phyloP scores from a whole-genome alignment of 2,329 filamentous ascomycete genomes.

The Colletotrichum shisoi region DNA sequence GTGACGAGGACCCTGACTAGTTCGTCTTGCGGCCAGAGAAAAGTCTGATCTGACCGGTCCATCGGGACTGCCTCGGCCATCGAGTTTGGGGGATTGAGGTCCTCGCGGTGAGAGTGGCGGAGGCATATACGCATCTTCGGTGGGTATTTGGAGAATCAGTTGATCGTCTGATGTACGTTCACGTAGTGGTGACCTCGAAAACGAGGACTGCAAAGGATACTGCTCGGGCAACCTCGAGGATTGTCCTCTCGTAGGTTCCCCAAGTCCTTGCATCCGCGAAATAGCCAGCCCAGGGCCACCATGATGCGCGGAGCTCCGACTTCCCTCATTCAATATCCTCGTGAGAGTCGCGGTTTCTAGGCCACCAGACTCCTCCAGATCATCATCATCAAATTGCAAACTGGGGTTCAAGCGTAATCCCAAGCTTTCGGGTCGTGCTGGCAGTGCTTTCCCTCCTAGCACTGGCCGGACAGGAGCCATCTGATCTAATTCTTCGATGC shows the following conservation, averaged over 20 bases:
- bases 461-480: conserved; percentile 63
- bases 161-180: conserved; percentile 46
- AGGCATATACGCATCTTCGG: conserved; percentile 70
- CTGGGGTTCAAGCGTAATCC: conserved; percentile 52
- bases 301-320: conserved; percentile 8
- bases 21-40: conserved; percentile 44
- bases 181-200: conserved; percentile 60
- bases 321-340: conserved; percentile 49
- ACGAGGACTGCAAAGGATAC: conserved; percentile 60
- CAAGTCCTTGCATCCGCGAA: conserved; percentile 32
- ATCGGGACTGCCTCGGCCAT: conserved; percentile 40
- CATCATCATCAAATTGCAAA: conserved; percentile 47
- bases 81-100: conserved; percentile 51
- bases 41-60: conserved; percentile 50
- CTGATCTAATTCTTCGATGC: conserved; percentile 85
- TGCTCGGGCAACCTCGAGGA: conserved; percentile 41
- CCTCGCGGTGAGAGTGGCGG: conserved; percentile 74
- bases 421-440: conserved; percentile 71
- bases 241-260: conserved; percentile 14
- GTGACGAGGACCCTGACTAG: conserved; percentile 50
- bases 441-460: conserved; percentile 76
- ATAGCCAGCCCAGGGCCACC: conserved; percentile 35
- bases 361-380: conserved; percentile 53
- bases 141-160: conserved; percentile 56
- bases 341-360: conserved; percentile 63